These are phyloP conservation scores for Tolypocladium sp. DNA, from an alignment of 2,329 filamentous ascomycete genomes.

Conservation along the genomic window DNA sequence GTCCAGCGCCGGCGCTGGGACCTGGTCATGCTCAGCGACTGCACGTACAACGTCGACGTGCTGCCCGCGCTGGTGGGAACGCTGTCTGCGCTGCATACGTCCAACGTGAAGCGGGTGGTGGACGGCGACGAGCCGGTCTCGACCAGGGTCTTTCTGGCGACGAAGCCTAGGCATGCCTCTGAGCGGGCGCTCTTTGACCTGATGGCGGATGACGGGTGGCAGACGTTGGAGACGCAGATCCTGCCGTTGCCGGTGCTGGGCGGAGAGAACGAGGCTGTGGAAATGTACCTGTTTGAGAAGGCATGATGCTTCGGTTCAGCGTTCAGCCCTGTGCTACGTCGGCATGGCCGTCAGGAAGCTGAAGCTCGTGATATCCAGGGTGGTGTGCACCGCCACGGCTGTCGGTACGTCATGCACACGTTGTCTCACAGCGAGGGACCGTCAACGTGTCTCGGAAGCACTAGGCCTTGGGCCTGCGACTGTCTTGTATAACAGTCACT, in stretches of 20 bases:
- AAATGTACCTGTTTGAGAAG: constrained; percentile 43
- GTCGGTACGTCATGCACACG: not conserved
- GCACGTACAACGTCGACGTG: constrained; percentile 52
- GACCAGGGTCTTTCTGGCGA: constrained; percentile 42
- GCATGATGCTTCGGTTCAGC: not conserved
- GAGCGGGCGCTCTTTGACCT: constrained; percentile 40
- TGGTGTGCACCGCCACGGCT: not conserved
- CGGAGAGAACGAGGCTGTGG: constrained; percentile 33
- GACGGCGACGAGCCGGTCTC: constrained; percentile 8
- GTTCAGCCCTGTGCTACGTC: not conserved
- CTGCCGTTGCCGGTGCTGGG: constrained; percentile 38
- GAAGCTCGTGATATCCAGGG: not conserved
- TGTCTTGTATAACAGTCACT: not conserved
- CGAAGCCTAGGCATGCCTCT: constrained; percentile 46
- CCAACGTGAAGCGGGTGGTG: constrained; percentile 17
- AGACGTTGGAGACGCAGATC: constrained; percentile 26
- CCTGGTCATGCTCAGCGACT: constrained; percentile 47
- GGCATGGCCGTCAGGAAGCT: not conserved
- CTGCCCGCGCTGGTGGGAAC: constrained; percentile 45
- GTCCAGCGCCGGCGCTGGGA: constrained; percentile 37
- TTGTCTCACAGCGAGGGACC: not conserved
- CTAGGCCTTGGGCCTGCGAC: not conserved
- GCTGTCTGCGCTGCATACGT: constrained; percentile 36
- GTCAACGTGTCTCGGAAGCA: not conserved
- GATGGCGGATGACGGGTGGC: constrained; percentile 37